Evolutionary conservation across 139 green algal species (phyloP).

Genomic region (Bryopsis sp.): DNA sequence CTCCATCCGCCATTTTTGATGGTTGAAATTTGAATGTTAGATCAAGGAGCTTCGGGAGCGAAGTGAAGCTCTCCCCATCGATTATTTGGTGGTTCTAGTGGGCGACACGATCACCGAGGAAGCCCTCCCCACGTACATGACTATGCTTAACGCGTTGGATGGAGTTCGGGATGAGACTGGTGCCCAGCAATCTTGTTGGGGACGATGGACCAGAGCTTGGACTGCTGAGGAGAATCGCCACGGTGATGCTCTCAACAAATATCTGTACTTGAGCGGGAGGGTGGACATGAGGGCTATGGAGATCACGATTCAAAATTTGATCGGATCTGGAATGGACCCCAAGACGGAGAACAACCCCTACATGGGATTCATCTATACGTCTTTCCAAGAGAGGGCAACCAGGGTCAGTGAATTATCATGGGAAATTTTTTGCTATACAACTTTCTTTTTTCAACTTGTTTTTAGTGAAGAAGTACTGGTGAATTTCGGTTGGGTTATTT

Average conservation of each 20-base stretch:
- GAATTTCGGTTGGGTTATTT: too few species aligned
- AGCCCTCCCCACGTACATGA: conserved; percentile 99
- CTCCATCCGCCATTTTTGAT: neutral
- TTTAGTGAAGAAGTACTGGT: too few species aligned
- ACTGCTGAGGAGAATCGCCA: conserved; percentile 98
- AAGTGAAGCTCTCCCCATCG: conserved; percentile 72
- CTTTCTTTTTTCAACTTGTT: too few species aligned
- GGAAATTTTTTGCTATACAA: too few species aligned
- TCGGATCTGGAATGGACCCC: conserved; percentile 89
- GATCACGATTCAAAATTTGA: conserved; percentile 97
- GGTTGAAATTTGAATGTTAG: conserved; percentile 29
- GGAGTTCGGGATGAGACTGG: conserved; percentile 88
- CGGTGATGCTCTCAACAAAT: conserved; percentile 97
- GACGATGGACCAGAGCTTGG: conserved; percentile 76
- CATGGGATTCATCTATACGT: conserved; percentile 97
- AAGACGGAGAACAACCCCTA: conserved; percentile 99
- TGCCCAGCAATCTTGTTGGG: conserved; percentile 73
- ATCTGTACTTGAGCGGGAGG: conserved; percentile 71
- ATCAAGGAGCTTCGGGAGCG: conserved; percentile 77
- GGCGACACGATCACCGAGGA: conserved; percentile 97
- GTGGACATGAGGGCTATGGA: conserved; percentile 47
- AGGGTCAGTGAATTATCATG: conserved; percentile 49
- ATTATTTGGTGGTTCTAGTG: conserved; percentile 82
- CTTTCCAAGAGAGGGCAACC: conserved; percentile 93
- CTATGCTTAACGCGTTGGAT: conserved; percentile 99